Conservation (phyloP, 768 basidiomycete genomes). For the Suillus alpinus region DNA sequence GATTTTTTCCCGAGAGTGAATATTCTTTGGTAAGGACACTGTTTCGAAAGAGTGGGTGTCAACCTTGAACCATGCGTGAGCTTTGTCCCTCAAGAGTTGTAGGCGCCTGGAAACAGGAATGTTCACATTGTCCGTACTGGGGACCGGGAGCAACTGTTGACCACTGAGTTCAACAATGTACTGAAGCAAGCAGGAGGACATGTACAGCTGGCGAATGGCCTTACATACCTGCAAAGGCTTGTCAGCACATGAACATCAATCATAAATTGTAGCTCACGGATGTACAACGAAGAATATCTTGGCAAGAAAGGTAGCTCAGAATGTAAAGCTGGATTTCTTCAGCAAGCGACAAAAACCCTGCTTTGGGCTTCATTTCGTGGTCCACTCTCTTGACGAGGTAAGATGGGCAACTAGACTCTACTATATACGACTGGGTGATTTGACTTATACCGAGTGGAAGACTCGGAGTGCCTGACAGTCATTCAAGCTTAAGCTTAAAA, state of each 20-base stretch:
- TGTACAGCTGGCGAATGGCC: not conserved
- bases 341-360: not conserved
- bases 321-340: not conserved
- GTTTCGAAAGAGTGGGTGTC: not conserved
- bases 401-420: not conserved
- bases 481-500: too few relatives aligned
- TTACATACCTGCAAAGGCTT: not conserved
- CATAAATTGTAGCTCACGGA: not conserved
- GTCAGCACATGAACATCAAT: not conserved
- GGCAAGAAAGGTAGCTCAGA: not conserved
- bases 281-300: not conserved
- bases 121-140: not conserved
- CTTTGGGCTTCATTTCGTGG: not conserved
- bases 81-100: not conserved
- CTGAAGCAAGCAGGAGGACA: not conserved
- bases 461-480: too few relatives aligned
- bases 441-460: too few relatives aligned
- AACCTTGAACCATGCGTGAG: not conserved
- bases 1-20: not conserved
- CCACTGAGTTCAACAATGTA: not conserved
- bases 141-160: not conserved
- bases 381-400: not conserved
- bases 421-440: too few relatives aligned
- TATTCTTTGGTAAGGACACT: not conserved
- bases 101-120: not conserved